Percentiles rank a stretch among this genome's conserved stretches.
Conservation (phyloP, 2,329 filamentous ascomycete species). For the Penicillium crustosum region DNA sequence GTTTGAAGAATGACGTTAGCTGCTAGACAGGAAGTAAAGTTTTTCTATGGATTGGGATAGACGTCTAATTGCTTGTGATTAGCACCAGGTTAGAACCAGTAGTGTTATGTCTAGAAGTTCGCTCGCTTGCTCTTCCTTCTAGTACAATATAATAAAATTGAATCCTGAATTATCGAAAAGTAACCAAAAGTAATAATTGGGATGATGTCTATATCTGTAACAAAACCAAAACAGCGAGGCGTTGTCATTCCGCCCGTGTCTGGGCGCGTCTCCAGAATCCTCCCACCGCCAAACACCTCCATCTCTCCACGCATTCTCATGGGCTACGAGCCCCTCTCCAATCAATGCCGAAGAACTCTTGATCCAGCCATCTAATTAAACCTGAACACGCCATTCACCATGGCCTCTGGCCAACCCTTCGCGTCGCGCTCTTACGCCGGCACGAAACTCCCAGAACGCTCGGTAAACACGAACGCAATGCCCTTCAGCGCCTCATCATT, state of each 20-base stretch:
- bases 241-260: conserved; percentile 23
- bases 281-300: conserved; percentile 25
- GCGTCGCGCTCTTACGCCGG: conserved; percentile 55
- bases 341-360: conserved; percentile 1
- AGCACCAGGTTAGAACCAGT: too few species aligned
- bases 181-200: not conserved
- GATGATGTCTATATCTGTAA: not conserved
- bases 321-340: conserved; percentile 14
- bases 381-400: conserved; percentile 28
- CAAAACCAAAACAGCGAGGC: not conserved
- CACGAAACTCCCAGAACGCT: conserved; percentile 54
- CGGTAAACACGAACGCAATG: conserved; percentile 42
- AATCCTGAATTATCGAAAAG: not conserved
- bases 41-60: not conserved
- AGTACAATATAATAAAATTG: not conserved
- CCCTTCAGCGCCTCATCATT: conserved; percentile 47
- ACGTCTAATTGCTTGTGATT: not conserved
- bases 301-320: conserved; percentile 10
- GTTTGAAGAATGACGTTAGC: not conserved
- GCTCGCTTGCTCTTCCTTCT: not conserved
- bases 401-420: conserved; percentile 58
- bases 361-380: conserved; percentile 2
- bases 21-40: not conserved
- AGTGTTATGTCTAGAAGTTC: not conserved
- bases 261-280: conserved; percentile 27